Evolutionary conservation across 2,329 filamentous ascomycete species (phyloP).

Genomic region (Penicillium sp.): DNA sequence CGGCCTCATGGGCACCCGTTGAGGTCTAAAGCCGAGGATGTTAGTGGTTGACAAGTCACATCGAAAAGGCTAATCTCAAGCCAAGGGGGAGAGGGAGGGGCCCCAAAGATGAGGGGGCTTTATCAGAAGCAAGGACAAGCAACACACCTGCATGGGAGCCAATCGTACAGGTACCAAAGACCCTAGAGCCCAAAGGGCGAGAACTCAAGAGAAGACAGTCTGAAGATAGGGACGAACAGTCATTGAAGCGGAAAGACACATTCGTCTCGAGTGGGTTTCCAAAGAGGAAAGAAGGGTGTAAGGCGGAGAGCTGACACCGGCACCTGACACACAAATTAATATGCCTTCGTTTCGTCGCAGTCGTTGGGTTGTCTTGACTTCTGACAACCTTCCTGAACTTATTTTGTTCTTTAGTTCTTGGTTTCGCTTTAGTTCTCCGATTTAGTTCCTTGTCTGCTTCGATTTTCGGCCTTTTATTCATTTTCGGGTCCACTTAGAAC

Average conservation of each 20-base stretch:
- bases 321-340: slow-evolving; percentile 4
- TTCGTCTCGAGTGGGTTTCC: slow-evolving; percentile 12
- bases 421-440: not conserved
- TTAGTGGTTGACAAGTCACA: not conserved
- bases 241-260: slow-evolving; percentile 42
- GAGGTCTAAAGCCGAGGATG: slow-evolving; percentile 37
- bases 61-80: not conserved
- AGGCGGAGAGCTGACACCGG: not conserved
- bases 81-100: not conserved
- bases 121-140: slow-evolving; percentile 1
- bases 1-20: slow-evolving; percentile 42
- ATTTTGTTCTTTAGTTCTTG: not conserved
- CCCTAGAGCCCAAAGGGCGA: slow-evolving; percentile 27
- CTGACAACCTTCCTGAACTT: not conserved
- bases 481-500: not conserved
- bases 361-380: not conserved
- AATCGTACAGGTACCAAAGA: slow-evolving; percentile 29
- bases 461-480: not conserved
- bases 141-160: slow-evolving; percentile 44
- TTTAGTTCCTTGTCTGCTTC: not conserved
- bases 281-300: not conserved
- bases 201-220: slow-evolving; percentile 25
- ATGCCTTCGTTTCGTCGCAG: not conserved
- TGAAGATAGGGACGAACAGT: slow-evolving; percentile 37
- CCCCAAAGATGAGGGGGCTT: not conserved